Conservation (phyloP, 208 protist genomes). For the Leishmania braziliensis region DNA sequence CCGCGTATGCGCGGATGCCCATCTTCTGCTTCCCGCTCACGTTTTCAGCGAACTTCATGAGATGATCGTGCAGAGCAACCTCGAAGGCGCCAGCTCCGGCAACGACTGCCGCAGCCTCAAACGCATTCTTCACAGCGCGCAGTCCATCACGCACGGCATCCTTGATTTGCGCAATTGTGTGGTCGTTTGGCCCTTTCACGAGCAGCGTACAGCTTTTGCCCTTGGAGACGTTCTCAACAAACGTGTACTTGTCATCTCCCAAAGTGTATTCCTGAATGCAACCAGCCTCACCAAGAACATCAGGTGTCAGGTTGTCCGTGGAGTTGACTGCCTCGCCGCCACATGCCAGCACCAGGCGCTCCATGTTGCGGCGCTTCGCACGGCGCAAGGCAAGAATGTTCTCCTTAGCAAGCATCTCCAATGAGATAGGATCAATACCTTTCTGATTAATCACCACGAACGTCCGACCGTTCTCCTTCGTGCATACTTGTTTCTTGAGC, state of each 20-base stretch:
- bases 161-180: constrained; percentile 99
- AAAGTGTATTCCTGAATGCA: constrained; percentile 98
- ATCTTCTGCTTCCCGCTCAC: constrained; percentile 94
- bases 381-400: constrained; percentile 98
- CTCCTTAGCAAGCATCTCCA: constrained; percentile 99
- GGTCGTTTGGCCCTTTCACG: constrained; percentile 99
- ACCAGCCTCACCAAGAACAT: constrained; percentile 96
- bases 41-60: constrained; percentile 91
- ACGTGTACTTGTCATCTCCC: constrained; percentile 99
- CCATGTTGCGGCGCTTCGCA: constrained; percentile 99
- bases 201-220: constrained; percentile 99
- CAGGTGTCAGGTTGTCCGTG: constrained; percentile 96
- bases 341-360: constrained; percentile 97
- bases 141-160: constrained; percentile 99
- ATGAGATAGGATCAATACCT: constrained; percentile 99
- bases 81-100: constrained; percentile 99
- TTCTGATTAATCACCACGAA: constrained; percentile 99
- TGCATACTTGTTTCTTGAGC: constrained; percentile 98
- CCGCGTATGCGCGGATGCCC: constrained; percentile 98
- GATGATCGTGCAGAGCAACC: constrained; percentile 92
- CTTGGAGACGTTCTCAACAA: constrained; percentile 98
- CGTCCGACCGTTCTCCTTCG: constrained; percentile 91
- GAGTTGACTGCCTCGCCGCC: constrained; percentile 98
- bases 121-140: constrained; percentile 98
- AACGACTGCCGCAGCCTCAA: constrained; percentile 95